Evolutionary conservation across 2,329 filamentous ascomycete species (phyloP).

Genomic region (Ophioceras dolichostomum): DNA sequence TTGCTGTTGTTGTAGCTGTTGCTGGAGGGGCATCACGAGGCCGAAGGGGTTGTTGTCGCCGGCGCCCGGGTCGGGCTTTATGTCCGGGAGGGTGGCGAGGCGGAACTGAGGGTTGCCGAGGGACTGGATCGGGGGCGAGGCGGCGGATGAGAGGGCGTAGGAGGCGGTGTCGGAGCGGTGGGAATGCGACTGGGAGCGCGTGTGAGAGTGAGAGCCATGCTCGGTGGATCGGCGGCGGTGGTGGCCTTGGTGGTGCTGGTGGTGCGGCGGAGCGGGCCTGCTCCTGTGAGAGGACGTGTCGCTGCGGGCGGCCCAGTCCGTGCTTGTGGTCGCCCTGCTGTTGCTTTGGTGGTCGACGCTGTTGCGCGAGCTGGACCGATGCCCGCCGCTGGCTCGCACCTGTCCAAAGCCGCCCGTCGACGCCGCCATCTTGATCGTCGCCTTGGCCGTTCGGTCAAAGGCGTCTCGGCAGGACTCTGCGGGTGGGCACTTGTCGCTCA

Average conservation of each 20-base stretch:
- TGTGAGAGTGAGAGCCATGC: too few relatives aligned
- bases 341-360: slow-evolving; percentile 10
- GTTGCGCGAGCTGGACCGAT: slow-evolving; percentile 13
- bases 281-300: slow-evolving; percentile 1
- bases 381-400: slow-evolving; percentile 3
- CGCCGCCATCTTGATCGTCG: slow-evolving; percentile 89
- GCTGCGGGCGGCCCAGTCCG: background rate
- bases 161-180: slow-evolving; percentile 17
- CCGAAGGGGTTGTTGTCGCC: slow-evolving; percentile 18
- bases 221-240: slow-evolving; percentile 9
- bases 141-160: slow-evolving; percentile 21
- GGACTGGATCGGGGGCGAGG: slow-evolving; percentile 25
- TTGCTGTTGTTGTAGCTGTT: background rate
- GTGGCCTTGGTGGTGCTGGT: slow-evolving; percentile 8
- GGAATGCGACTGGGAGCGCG: slow-evolving; percentile 8
- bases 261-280: background rate
- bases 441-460: slow-evolving; percentile 89
- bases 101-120: slow-evolving; percentile 18
- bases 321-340: background rate
- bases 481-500: slow-evolving; percentile 89
- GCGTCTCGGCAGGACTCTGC: slow-evolving; percentile 91
- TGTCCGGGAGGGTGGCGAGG: slow-evolving; percentile 12
- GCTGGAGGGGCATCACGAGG: background rate
- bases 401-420: slow-evolving; percentile 71
- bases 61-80: slow-evolving; percentile 25